Evolutionary conservation across 371 early-diverging fungal genomes (phyloP), one percentile per base, ranked within the genome.

Genomic region (Rhizopus delemar): DNA sequence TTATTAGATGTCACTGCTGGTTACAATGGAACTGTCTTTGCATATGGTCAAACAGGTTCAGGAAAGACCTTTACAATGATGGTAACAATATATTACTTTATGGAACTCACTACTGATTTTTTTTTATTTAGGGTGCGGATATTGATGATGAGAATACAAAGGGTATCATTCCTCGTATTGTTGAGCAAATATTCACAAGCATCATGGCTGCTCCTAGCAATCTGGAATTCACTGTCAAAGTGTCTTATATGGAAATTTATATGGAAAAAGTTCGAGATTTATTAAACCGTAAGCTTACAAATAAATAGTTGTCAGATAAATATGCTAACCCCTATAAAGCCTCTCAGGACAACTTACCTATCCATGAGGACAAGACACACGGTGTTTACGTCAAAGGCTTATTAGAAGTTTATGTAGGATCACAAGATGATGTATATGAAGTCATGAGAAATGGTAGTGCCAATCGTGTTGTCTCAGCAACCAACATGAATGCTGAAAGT

Each of bases 11-110:
- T 89, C 41, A 84, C 87, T 59, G 84, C 86, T 55, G 90, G 90
- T 68, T 91, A 90, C 69, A 96, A 97, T 77, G 97, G 97, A 49
- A 97, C 98, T 7, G 92, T 98, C 22, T 97, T 99, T 74, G 97
- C 96, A 33, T 99, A 96, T 74, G 97, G 97, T 62, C 97, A 96
- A 71, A 96, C 95, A 5, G 97, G 98, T 52, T 89, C 91, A 51
- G 99, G 99, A 67, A 99, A 99, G 83, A 99, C 99, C 5, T 93
- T 92, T 75, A 99, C 99, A 15, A 98, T 99, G 98, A 94, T 96
- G 95, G 91, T 87, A 80, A 51, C 12, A 2, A 45, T 8, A 5
- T 35, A 5, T 51, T 3, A 43, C 11, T 91, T 90, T 73, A 89
- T 88, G 12, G 85, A 11, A 36, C n/a, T 15, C 11, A 34, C 5